A percentile compares a stretch with the other conserved stretches of the same genome.
phyloP scores from a whole-genome alignment of 257 asterid genomes.

The Capsicum chinense region DNA sequence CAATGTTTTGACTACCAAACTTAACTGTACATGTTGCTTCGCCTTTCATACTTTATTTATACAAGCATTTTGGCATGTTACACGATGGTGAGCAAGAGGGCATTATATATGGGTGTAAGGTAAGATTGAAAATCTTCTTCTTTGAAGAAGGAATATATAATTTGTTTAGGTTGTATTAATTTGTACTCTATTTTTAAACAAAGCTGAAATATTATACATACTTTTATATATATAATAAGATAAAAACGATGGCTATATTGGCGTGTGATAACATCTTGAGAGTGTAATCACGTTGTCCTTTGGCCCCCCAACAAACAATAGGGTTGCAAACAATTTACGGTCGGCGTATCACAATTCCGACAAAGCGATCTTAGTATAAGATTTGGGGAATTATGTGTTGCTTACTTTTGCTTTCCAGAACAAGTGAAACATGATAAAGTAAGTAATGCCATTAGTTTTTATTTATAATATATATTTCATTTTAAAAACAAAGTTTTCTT shows the following conservation, averaged over 20 bases:
- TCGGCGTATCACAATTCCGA: not conserved
- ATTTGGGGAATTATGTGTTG: not conserved
- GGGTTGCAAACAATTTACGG: not conserved
- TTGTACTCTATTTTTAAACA: not conserved
- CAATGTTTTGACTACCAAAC: not conserved
- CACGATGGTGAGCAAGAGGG: not conserved
- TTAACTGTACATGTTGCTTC: not conserved
- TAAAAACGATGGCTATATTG: not conserved
- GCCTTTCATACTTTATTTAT: slow-evolving; percentile 12
- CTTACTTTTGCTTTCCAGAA: not conserved
- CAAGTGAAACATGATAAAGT: not conserved
- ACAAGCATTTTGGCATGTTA: not conserved
- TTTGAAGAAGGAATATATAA: not conserved
- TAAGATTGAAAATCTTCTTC: not conserved
- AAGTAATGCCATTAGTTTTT: not conserved
- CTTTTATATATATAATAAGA: not conserved
- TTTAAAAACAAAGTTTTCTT: no score
- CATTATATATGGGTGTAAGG: not conserved
- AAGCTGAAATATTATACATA: no score
- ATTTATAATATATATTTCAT: no score
- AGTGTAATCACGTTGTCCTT: not conserved
- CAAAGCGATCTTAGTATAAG: slow-evolving; percentile 4
- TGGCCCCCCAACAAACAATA: not conserved
- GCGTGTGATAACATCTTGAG: not conserved
- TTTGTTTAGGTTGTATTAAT: not conserved